Percentiles rank a stretch among this genome's conserved stretches.
Evolutionary conservation across 129 eudicot genomes (phyloP).

Genomic region (Oenanthe sinensis): DNA sequence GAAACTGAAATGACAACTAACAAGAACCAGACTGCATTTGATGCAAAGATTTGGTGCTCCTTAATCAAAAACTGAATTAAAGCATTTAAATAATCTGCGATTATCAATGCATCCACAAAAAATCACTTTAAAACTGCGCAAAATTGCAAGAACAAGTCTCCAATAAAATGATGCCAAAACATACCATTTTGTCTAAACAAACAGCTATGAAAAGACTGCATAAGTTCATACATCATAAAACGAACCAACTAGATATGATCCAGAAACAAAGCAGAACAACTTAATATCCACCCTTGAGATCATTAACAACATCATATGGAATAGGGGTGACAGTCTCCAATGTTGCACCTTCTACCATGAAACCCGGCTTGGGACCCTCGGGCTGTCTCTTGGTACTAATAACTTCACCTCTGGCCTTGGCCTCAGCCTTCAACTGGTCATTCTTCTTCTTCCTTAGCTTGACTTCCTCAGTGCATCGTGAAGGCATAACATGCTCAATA

Average conservation of each 20-base stretch:
- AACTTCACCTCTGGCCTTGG: slow-evolving; percentile 66
- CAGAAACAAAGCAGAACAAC: slow-evolving; percentile 7
- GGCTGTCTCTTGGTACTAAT: slow-evolving; percentile 89
- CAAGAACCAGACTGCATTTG: no score
- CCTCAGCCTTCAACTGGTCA: slow-evolving; percentile 70
- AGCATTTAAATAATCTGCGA: background rate
- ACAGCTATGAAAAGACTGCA: background rate
- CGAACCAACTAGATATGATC: background rate
- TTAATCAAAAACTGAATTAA: background rate
- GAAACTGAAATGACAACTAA: no score
- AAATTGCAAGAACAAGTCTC: background rate
- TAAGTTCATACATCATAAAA: background rate
- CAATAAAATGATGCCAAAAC: slow-evolving; percentile 12
- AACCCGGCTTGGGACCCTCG: slow-evolving; percentile 82
- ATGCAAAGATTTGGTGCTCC: background rate
- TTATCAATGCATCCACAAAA: background rate
- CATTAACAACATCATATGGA: slow-evolving; percentile 89
- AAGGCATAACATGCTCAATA: slow-evolving; percentile 75
- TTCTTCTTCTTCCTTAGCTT: slow-evolving; percentile 60
- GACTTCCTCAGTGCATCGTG: slow-evolving; percentile 77
- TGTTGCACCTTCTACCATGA: slow-evolving; percentile 79
- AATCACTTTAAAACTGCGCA: background rate
- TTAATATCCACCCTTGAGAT: slow-evolving; percentile 90
- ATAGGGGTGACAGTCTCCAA: slow-evolving; percentile 89
- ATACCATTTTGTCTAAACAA: slow-evolving; percentile 7